Evolutionary conservation across 164 flowering plant species (phyloP), one percentile per base, ranked within the genome.

Genomic region (Sedum album): DNA sequence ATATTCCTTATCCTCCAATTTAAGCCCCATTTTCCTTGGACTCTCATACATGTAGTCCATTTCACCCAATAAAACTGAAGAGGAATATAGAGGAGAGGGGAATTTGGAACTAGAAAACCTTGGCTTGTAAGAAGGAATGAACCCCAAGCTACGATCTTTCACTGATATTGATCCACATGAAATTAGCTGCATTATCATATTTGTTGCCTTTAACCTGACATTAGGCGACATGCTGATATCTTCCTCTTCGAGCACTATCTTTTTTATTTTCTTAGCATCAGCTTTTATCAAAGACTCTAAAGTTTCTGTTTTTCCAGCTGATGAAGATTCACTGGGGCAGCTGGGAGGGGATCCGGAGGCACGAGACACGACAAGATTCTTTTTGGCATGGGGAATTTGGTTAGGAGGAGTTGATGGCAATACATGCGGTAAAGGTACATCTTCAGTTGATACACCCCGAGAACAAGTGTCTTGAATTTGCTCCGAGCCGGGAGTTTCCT

Each of bases 141-240:
- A 69, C 69, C 92, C 96, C 77, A 88, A 87, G 75, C 86, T 85
- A 62, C 88, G 88, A 74, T 92, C 93, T 78, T 95, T 95, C 65
- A 95, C 97, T 4, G 96, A 77, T 69, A 95, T 78, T 25, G 97
- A 95, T 35, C 99, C 99, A 74, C 99, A 95, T 0, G 97, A 87
- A 62, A 95, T 87, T 72, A 95, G 71, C 70, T 95, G 99, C 96
- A 95, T 83, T 70, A 92, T 68, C 79, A 88, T 68, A 65, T 86
- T 84, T n/a, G 96, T 76, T 44, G 96, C 85, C 84, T 84, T 91
- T 30, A 85, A 73, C 76, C 86, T 87, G 26, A 80, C 68, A 73
- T 74, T 75, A 48, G 79, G 60, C n/a, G 86, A 78, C 73, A 70
- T 73, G 25, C 75, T 78, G 46, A 76, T 31, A 15, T 82, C 89